These are phyloP conservation scores for Hemerocallis citrina DNA, from an alignment of 106 monocot species.

Conservation along the genomic window DNA sequence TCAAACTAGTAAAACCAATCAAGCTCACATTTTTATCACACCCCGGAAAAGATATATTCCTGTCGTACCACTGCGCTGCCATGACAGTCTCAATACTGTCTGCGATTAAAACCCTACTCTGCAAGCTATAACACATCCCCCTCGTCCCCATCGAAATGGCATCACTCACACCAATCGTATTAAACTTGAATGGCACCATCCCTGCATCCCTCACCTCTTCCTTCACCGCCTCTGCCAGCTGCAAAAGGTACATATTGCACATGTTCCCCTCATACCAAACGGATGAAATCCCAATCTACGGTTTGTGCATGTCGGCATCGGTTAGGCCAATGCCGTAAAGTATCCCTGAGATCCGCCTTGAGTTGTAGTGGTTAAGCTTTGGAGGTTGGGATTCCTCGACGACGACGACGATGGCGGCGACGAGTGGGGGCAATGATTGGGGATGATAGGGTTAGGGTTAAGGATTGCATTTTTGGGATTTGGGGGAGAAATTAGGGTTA, in stretches of 20 bases:
- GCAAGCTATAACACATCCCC: constrained; percentile 94
- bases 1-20: too few species aligned
- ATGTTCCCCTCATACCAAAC: constrained; percentile 99
- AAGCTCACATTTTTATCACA: constrained; percentile 95
- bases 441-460: constrained; percentile 1
- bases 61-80: constrained; percentile 98
- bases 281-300: constrained; percentile 91
- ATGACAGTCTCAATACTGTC: constrained; percentile 96
- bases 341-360: constrained; percentile 79
- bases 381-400: constrained; percentile 6
- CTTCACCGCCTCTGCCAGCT: constrained; percentile 71
- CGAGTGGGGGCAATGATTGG: background rate
- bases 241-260: constrained; percentile 91
- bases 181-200: constrained; percentile 87
- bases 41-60: constrained; percentile 88
- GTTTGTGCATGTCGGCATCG: constrained; percentile 77
- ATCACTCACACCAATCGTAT: constrained; percentile 92
- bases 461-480: constrained; percentile 38
- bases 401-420: background rate
- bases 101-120: constrained; percentile 87
- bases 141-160: constrained; percentile 97
- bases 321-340: constrained; percentile 90
- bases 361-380: constrained; percentile 84
- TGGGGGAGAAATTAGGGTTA: background rate
- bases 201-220: constrained; percentile 74